Evolutionary conservation across 2,329 filamentous ascomycete species (phyloP).

Genomic region (Aspergillus pseudoviridinutans): DNA sequence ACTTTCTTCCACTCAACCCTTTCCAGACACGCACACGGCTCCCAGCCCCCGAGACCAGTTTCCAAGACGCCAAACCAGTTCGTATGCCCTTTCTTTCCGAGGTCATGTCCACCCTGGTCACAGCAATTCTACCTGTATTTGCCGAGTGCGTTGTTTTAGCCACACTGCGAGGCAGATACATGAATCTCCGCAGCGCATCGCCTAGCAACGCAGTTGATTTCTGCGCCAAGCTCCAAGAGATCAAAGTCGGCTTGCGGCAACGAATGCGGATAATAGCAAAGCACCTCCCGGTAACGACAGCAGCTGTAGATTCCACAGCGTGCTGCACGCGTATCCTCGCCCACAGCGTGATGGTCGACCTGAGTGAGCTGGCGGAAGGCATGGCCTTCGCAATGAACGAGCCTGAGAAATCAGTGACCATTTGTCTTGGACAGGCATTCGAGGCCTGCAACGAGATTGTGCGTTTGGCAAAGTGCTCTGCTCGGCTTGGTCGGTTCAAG

Average conservation of each 20-base stretch:
- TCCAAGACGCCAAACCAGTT: conserved; percentile 30
- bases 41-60: conserved; percentile 33
- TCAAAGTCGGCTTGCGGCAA: not conserved
- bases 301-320: not conserved
- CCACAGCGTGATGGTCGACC: not conserved
- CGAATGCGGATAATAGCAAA: not conserved
- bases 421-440: not conserved
- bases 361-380: not conserved
- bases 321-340: not conserved
- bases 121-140: conserved; percentile 24
- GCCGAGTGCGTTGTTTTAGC: conserved; percentile 32
- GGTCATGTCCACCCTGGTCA: conserved; percentile 17
- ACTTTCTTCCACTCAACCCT: conserved; percentile 13
- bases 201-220: not conserved
- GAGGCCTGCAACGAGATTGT: not conserved
- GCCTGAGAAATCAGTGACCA: not conserved
- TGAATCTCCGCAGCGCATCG: not conserved
- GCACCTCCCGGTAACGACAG: not conserved
- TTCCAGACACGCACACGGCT: conserved; percentile 24
- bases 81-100: conserved; percentile 29
- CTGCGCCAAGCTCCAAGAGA: not conserved
- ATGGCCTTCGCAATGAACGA: not conserved
- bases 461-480: not conserved
- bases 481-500: not conserved
- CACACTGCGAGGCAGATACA: conserved; percentile 8